phyloP scores from a whole-genome alignment of 2,329 filamentous ascomycete species.

The Colletotrichum sp. region DNA sequence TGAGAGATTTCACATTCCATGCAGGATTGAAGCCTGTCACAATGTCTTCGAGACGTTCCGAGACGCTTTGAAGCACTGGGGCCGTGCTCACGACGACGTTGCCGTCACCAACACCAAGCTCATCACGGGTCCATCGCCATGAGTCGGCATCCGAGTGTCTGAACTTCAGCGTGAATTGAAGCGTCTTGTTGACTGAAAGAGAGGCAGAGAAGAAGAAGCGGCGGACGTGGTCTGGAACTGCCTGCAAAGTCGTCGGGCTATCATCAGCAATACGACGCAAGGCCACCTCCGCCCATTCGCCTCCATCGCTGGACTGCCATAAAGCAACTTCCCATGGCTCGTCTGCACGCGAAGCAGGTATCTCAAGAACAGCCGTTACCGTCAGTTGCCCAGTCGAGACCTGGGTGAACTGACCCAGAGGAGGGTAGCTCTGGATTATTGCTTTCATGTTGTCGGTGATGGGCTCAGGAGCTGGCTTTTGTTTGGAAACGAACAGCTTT shows the following conservation, averaged over 20 bases:
- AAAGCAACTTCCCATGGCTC: conserved; percentile 74
- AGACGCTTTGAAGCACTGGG: conserved; percentile 28
- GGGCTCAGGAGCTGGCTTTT: conserved; percentile 34
- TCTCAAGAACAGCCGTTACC: conserved; percentile 75
- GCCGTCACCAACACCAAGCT: conserved; percentile 68
- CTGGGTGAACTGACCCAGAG: conserved; percentile 76
- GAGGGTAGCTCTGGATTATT: conserved; percentile 63
- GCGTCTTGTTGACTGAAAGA: conserved; percentile 50
- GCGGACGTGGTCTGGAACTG: conserved; percentile 12
- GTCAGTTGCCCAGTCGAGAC: conserved; percentile 52
- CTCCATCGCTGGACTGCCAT: conserved; percentile 70
- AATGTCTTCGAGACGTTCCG: conserved; percentile 55
- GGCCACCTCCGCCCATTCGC: conserved; percentile 59
- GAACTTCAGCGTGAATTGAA: conserved; percentile 77
- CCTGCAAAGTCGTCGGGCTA: conserved; percentile 58
- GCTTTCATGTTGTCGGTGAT: conserved; percentile 38
- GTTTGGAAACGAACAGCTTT: conserved; percentile 40
- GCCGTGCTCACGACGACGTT: conserved; percentile 55
- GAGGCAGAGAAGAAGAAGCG: conserved; percentile 12
- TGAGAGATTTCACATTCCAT: conserved; percentile 57
- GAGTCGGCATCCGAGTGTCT: conserved; percentile 53
- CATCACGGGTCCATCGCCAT: conserved; percentile 77
- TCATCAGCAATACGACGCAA: conserved; percentile 33
- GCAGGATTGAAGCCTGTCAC: conserved; percentile 63
- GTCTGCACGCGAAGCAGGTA: conserved; percentile 57